Base-by-base conservation (phyloP, 2,329 filamentous ascomycete species). In the Myotisia sp. region DNA sequence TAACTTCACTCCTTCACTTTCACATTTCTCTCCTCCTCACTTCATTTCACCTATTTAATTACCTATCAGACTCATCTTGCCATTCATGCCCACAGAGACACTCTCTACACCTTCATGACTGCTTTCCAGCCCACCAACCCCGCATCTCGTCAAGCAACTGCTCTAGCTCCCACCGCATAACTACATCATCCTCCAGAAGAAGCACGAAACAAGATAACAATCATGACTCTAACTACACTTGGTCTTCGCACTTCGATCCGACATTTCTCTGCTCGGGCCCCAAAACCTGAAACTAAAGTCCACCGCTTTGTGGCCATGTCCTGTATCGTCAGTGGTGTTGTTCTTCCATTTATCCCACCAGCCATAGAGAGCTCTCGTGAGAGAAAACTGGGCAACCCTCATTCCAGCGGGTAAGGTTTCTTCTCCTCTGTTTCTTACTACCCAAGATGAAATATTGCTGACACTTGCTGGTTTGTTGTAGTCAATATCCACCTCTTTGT, bases 281-380 rank as follows among this genome's bases (percentile, higher is more conserved):
- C 42, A 13, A 44, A 40, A 16, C 55, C 56, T 12, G 53, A 58
- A 28, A 57, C 52, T 32, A 58, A 54, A 26, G 48, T 51, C 29
- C 52, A 58, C 26, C 58, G 58, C 22, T 55, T 59, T 27, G 43
- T 63, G 19, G 53, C 59, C 29, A 52, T 50, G 33, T 58, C 58
- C 9, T 60, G 59, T 39, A 50, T 64, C 9, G 47, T 56, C 26
- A 57, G 59, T 1, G 58, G 55, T 2, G 59, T 64, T 13, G 51
- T 62, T 12, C 46, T 64, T 4, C 61, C 62, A 4, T 64, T 64
- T 40, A 54, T 64, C 3, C 62, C 62, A 18, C 61, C 62, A 5
- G 62, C 62, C 3, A 48, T 64, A 7, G 60, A 63, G 40, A 63
- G 60, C 39, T 60, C 58, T 21, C 52, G 57, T 21, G 55, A 62